These are phyloP conservation scores for Trichoderma hamatum DNA, from an alignment of 2,329 filamentous ascomycete species.

Conservation along the genomic window DNA sequence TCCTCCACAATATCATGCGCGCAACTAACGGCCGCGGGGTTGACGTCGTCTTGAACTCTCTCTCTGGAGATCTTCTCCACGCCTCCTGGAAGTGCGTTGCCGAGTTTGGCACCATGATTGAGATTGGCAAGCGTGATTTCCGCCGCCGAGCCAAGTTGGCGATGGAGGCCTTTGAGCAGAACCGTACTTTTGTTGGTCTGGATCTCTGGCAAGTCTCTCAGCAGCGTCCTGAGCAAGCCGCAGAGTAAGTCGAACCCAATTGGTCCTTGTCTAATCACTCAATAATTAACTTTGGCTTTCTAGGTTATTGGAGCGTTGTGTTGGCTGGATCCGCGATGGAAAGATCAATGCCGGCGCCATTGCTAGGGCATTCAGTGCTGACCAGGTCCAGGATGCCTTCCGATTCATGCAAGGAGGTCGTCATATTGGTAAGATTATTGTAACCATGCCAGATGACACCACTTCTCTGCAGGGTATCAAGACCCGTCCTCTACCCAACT, in stretches of 20 bases:
- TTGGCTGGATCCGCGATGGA: slow-evolving; percentile 5
- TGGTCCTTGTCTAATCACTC: not conserved
- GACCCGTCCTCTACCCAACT: not conserved
- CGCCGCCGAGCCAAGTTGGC: not conserved
- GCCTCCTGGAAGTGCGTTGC: not conserved
- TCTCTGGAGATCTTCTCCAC: not conserved
- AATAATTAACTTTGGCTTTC: not conserved
- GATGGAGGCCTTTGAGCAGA: slow-evolving; percentile 45
- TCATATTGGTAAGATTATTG: slow-evolving; percentile 49
- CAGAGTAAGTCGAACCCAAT: not conserved
- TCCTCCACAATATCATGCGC: slow-evolving; percentile 36
- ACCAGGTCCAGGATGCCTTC: slow-evolving; percentile 44
- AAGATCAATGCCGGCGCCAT: slow-evolving; percentile 7
- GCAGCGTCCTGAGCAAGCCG: slow-evolving; percentile 22
- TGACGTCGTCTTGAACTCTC: not conserved
- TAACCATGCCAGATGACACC: slow-evolving; percentile 32
- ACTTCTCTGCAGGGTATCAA: not conserved
- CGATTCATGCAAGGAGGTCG: slow-evolving; percentile 47
- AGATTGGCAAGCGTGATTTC: slow-evolving; percentile 34
- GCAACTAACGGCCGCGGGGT: slow-evolving; percentile 32
- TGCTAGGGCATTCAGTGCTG: slow-evolving; percentile 34
- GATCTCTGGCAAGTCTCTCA: slow-evolving; percentile 27
- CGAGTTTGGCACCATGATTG: not conserved
- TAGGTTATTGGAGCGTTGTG: slow-evolving; percentile 20
- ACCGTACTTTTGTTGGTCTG: slow-evolving; percentile 47